Evolutionary conservation across 768 basidiomycete genomes (phyloP), one percentile per base, ranked within the genome.

Genomic region (Psilocybe cyanescens): DNA sequence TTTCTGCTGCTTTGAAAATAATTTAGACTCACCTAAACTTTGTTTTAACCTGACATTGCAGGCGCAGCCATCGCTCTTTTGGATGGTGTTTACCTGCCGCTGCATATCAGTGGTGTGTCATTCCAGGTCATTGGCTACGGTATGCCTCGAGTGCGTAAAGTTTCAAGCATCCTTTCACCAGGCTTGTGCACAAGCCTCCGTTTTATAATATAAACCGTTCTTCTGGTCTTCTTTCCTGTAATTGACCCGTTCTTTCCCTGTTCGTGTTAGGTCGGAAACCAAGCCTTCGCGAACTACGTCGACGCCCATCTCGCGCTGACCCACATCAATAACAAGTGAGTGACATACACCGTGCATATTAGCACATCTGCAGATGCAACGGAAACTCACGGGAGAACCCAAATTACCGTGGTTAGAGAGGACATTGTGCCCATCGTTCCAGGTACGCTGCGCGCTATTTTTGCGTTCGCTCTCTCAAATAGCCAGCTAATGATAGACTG

Each of bases 221-320:
- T 17, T 33, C 19, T 33, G 28, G 30, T 33, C 56, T 46, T 46
- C 28, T 48, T 44, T 14, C 37, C 24, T 24, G 24, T 39, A 39
- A 39, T 3, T 12, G 24, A 12, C 48, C 33, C 8, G 7, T 16
- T 12, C 33, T 45, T 28, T 47, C 4, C 41, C 41, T 44, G 41
- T 37, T 41, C 53, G 17, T 54, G 12, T 41, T 33, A 81, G 80
- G 80, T 81, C 31, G 86, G 88, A 11, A 88, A 89, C 70, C 81
- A 82, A 67, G 83, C 76, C 1, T 90, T 88, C 63, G 87, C 86
- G 0, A 64, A 86, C 67, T 86, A 85, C 65, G 82, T 88, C 50
- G 86, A 88, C 62, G 74, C 79, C 6, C 72, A 84, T 57, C 41
- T 79, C 19, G 55, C 73, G 11, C 64, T 89, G 49, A 85, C 81